Percentiles rank a stretch among this genome's conserved stretches.
Evolutionary conservation across 352 stramenopile genomes (phyloP).

Genomic region (Globisporangium nodosum): DNA sequence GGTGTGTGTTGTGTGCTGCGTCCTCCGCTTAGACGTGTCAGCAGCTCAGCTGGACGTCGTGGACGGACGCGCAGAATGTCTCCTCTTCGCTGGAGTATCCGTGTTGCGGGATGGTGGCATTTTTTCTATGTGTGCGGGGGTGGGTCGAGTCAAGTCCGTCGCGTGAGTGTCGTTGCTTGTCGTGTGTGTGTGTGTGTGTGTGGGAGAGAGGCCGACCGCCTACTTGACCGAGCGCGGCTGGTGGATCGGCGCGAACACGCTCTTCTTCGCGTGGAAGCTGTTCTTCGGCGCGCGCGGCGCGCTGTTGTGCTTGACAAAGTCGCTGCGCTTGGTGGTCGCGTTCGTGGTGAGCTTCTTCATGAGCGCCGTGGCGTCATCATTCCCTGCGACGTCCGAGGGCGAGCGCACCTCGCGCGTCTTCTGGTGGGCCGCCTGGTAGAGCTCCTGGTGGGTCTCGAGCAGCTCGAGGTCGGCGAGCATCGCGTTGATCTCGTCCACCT

Average conservation of each 20-base stretch:
- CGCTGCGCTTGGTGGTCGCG: not conserved
- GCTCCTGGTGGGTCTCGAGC: constrained; percentile 72
- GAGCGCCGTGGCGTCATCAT: not conserved
- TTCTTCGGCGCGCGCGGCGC: not conserved
- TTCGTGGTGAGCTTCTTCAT: not conserved
- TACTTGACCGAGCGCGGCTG: not conserved
- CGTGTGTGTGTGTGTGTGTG: not conserved
- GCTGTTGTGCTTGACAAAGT: not conserved
- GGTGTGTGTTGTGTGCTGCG: too few species aligned
- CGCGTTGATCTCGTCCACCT: constrained; percentile 77
- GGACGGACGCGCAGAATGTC: not conserved
- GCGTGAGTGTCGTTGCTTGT: not conserved
- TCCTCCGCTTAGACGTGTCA: not conserved
- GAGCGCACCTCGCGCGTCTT: constrained; percentile 2
- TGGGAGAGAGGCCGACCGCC: not conserved
- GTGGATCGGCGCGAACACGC: not conserved
- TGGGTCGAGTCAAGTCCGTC: not conserved
- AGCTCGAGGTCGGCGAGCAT: constrained; percentile 73
- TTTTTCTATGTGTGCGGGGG: too few species aligned
- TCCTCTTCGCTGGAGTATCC: not conserved
- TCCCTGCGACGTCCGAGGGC: too few species aligned
- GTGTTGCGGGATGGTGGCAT: too few species aligned
- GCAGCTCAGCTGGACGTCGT: not conserved
- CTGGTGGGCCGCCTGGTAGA: constrained; percentile 9
- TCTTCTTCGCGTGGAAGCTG: not conserved